These are phyloP conservation scores for Acer yangbiense DNA, from an alignment of 345 rosid genomes.

Conservation along the genomic window DNA sequence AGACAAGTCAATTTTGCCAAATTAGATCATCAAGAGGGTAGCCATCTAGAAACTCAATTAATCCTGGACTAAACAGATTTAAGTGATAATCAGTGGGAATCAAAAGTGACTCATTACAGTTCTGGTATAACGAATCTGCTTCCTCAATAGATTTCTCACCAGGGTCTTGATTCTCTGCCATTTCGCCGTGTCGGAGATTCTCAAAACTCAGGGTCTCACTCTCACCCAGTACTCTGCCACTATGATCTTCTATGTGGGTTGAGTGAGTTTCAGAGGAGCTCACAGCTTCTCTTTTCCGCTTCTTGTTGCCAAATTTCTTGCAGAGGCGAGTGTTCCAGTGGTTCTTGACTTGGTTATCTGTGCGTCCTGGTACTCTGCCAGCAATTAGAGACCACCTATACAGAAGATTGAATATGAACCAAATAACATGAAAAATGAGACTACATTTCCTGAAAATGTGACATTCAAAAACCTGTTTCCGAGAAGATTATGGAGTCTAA, in stretches of 20 bases:
- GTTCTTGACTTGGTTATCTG: slow-evolving; percentile 61
- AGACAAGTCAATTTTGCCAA: background rate
- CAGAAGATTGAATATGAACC: background rate
- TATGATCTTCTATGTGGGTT: background rate
- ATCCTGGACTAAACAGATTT: background rate
- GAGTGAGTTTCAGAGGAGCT: background rate
- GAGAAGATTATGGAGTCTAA: slow-evolving; percentile 34
- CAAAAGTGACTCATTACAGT: background rate
- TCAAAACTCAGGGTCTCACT: background rate
- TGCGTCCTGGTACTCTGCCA: slow-evolving; percentile 55
- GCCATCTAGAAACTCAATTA: slow-evolving; percentile 12
- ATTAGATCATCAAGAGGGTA: slow-evolving; percentile 17
- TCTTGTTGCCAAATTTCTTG: slow-evolving; percentile 38
- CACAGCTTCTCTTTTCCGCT: background rate
- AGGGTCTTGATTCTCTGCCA: background rate
- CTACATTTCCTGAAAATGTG: background rate
- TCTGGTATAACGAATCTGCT: background rate
- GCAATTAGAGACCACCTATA: slow-evolving; percentile 63
- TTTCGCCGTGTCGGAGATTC: background rate
- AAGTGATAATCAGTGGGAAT: background rate
- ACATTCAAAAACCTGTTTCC: slow-evolving; percentile 28
- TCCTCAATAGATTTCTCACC: slow-evolving; percentile 1
- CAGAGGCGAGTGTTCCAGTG: slow-evolving; percentile 59
- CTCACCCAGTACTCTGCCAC: no score
- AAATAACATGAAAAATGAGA: no score